Base-by-base conservation (phyloP, 495 filamentous ascomycete species). In the Lasiosphaeria hispida region DNA sequence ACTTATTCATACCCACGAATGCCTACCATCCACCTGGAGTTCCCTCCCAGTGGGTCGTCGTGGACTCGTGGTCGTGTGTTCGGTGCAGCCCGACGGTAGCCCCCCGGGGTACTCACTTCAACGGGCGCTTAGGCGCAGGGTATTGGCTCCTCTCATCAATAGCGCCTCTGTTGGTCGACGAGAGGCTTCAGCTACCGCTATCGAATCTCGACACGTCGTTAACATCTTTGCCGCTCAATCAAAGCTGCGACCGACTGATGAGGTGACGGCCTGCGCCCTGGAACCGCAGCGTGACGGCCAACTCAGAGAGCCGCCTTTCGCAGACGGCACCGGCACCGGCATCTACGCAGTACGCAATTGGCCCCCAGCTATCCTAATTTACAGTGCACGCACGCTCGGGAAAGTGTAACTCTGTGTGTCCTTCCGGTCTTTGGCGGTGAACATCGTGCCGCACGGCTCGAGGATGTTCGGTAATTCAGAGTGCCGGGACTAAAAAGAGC, bases 361-460 rank as follows among this genome's bases (percentile, higher is more conserved):
- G 23, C 23, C 2, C 23, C 23, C 39, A n/a, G n/a, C n/a, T n/a
- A n/a, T n/a, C n/a, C n/a, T n/a, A 41, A 41, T 41, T 15, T 41
- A 41, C 39, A 41, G 11, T 41, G 14, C 11, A 11, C 14, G 39
- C 14, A 15, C 36, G 10, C 15, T 40, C 11, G 5, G 23, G 23
- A 30, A 5, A 30, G 23, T 30, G 23, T 30, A 30, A 30, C 23
- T 30, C 23, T 30, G 23, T 30, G 23, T 30, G 23, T 30, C 23
- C 23, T 30, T 30, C 23, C 23, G 23, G 23, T 30, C 23, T 57
- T 37, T 38, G 55, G 37, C 45, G 42, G 37, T 56, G 33, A 36
- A 41, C 40, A 19, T 45, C 37, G 60, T 55, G 60, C 60, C 60
- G 39, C 43, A 54, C 60, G 42, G 49, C 49, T 53, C 18, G 36